Evolutionary conservation across 2,329 filamentous ascomycete genomes (phyloP).

Genomic region (Aspergillus niger): DNA sequence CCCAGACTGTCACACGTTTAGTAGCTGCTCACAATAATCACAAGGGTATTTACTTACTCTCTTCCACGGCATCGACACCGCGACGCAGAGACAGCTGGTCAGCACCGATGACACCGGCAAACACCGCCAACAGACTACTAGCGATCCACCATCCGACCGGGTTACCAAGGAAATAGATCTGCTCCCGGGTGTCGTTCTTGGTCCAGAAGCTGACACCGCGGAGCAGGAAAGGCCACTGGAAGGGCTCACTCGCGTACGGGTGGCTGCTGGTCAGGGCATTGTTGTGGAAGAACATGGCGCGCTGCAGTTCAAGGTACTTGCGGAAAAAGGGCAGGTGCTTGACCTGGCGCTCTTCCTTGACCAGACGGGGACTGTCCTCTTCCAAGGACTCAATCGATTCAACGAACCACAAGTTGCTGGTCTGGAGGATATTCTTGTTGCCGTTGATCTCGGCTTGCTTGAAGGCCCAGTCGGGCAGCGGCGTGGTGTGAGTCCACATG

Average conservation of each 20-base stretch:
- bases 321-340: slow-evolving; percentile 84
- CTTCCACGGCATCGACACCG: slow-evolving; percentile 88
- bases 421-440: slow-evolving; percentile 89
- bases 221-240: slow-evolving; percentile 97
- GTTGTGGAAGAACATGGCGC: slow-evolving; percentile 99
- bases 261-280: slow-evolving; percentile 96
- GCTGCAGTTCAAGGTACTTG: slow-evolving; percentile 95
- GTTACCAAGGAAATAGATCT: slow-evolving; percentile 98
- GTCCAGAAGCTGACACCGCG: slow-evolving; percentile 99
- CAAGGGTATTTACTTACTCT: slow-evolving; percentile 65
- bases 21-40: neutral
- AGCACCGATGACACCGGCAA: slow-evolving; percentile 84
- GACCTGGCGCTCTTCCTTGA: slow-evolving; percentile 74
- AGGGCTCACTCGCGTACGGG: slow-evolving; percentile 90
- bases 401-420: slow-evolving; percentile 91
- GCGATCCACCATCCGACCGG: slow-evolving; percentile 97
- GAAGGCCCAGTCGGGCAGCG: slow-evolving; percentile 95
- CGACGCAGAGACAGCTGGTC: slow-evolving; percentile 92
- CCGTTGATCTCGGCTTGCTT: slow-evolving; percentile 99
- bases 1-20: slow-evolving; percentile 41
- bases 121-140: slow-evolving; percentile 88
- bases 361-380: slow-evolving; percentile 69
- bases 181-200: slow-evolving; percentile 87
- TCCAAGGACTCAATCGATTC: slow-evolving; percentile 85
- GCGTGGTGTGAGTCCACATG: slow-evolving; percentile 97